phyloP scores from a whole-genome alignment of 2,329 filamentous ascomycete species.

The Epichloe glyceriae region DNA sequence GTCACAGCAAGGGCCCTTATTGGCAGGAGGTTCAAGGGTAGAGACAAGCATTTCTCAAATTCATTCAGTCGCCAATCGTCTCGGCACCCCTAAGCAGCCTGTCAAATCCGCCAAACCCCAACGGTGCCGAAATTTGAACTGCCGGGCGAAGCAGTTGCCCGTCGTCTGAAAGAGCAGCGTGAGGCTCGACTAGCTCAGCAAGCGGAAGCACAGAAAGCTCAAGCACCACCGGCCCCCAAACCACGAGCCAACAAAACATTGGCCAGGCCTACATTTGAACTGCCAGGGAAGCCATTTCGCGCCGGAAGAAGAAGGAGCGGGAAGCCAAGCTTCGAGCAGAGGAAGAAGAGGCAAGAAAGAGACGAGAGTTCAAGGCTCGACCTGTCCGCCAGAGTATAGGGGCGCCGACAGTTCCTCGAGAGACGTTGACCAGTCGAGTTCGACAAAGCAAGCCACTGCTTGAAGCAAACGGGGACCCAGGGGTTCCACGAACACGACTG shows the following conservation, averaged over 20 bases:
- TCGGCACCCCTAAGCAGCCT: conserved; percentile 26
- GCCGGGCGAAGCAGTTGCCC: conserved; percentile 47
- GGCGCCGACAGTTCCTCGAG: conserved; percentile 34
- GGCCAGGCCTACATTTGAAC: conserved; percentile 44
- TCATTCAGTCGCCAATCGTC: conserved; percentile 9
- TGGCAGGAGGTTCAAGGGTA: conserved; percentile 6
- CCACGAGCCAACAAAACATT: conserved; percentile 38
- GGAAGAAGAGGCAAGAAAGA: conserved; percentile 46
- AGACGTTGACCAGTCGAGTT: conserved; percentile 44
- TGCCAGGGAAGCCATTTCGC: conserved; percentile 50
- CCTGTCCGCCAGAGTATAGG: conserved; percentile 35
- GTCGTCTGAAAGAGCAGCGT: conserved; percentile 43
- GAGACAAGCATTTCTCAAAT: conserved; percentile 9
- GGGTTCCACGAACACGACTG: conserved; percentile 13
- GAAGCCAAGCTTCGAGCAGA: conserved; percentile 41
- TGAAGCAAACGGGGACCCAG: conserved; percentile 11
- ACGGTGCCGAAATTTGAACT: conserved; percentile 48
- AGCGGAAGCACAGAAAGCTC: conserved; percentile 20
- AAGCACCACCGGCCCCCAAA: conserved; percentile 26
- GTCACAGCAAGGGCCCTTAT: conserved; percentile 6
- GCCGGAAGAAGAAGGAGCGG: conserved; percentile 40
- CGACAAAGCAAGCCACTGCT: conserved; percentile 32
- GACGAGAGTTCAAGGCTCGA: conserved; percentile 51
- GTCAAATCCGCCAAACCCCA: conserved; percentile 40
- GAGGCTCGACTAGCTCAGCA: conserved; percentile 36